A percentile compares a stretch with the other conserved stretches of the same genome.
Conservation (phyloP, 352 stramenopile species). For the Pythium oligandrum region DNA sequence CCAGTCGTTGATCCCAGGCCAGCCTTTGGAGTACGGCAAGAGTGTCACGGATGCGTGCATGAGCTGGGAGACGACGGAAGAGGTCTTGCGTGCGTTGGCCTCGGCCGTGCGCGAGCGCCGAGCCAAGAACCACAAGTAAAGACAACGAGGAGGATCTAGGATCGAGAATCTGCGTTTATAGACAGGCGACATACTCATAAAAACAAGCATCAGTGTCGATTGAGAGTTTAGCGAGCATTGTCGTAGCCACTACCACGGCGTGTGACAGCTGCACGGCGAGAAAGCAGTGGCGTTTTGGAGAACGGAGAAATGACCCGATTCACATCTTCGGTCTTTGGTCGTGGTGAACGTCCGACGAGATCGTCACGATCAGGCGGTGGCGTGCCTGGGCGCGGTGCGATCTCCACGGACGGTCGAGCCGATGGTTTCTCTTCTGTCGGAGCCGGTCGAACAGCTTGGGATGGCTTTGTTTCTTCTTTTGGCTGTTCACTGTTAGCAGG, state of each 20-base stretch:
- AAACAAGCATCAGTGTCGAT: neutral
- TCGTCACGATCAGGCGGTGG: conserved; percentile 16
- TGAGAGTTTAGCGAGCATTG: conserved; percentile 42
- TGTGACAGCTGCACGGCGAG: conserved; percentile 25
- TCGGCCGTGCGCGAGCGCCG: conserved; percentile 72
- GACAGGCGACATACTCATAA: no score
- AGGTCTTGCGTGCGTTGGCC: conserved; percentile 71
- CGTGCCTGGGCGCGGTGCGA: conserved; percentile 10
- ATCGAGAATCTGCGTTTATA: no score
- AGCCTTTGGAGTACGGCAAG: conserved; percentile 85
- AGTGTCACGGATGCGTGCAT: conserved; percentile 90
- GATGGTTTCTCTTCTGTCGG: conserved; percentile 9
- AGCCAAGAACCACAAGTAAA: conserved; percentile 40
- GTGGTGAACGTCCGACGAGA: conserved; percentile 29
- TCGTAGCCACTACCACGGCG: conserved; percentile 45
- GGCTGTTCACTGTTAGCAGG: neutral
- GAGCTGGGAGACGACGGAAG: conserved; percentile 72
- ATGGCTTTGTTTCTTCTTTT: conserved; percentile 4
- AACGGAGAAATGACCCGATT: conserved; percentile 51
- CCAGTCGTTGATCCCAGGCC: conserved; percentile 66
- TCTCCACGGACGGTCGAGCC: neutral
- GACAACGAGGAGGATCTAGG: neutral
- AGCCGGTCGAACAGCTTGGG: neutral
- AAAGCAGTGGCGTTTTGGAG: conserved; percentile 59
- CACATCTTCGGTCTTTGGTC: conserved; percentile 21